phyloP scores from a whole-genome alignment of 306 rosid genomes.

The Lathyrus sativus region DNA sequence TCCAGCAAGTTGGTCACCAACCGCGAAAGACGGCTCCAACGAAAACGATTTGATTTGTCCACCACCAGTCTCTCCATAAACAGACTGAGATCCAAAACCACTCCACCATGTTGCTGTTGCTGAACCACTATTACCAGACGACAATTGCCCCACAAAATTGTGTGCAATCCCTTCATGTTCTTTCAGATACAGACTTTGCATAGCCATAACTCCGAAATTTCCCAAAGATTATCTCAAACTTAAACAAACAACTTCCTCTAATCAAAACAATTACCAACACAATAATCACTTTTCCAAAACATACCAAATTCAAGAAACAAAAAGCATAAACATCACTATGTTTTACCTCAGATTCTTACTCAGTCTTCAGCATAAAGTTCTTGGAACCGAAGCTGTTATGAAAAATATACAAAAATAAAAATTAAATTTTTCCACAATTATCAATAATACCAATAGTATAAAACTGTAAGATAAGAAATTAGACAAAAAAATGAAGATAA shows the following conservation, averaged over 20 bases:
- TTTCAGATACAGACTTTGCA: constrained; percentile 64
- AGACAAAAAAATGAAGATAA: constrained; percentile 32
- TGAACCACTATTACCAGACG: constrained; percentile 45
- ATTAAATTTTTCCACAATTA: constrained; percentile 7
- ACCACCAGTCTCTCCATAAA: constrained; percentile 64
- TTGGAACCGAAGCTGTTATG: constrained; percentile 34
- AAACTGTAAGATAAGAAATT: background rate
- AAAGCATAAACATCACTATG: background rate
- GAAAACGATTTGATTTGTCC: constrained; percentile 66
- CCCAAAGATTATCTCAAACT: constrained; percentile 28
- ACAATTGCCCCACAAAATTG: constrained; percentile 55
- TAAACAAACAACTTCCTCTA: constrained; percentile 41
- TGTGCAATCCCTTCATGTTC: constrained; percentile 69
- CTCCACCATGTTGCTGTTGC: constrained; percentile 74
- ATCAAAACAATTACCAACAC: constrained; percentile 20
- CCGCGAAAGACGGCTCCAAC: constrained; percentile 46
- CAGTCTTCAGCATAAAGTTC: constrained; percentile 38
- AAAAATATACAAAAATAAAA: constrained; percentile 37
- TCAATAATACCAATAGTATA: background rate
- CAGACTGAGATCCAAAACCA: constrained; percentile 60
- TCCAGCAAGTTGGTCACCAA: constrained; percentile 56
- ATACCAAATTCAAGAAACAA: background rate
- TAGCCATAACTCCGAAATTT: constrained; percentile 50
- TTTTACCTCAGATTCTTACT: constrained; percentile 39
- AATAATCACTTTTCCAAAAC: background rate